Base-by-base conservation (phyloP, 1,139 yeast genomes). In the Pichia sp. region DNA sequence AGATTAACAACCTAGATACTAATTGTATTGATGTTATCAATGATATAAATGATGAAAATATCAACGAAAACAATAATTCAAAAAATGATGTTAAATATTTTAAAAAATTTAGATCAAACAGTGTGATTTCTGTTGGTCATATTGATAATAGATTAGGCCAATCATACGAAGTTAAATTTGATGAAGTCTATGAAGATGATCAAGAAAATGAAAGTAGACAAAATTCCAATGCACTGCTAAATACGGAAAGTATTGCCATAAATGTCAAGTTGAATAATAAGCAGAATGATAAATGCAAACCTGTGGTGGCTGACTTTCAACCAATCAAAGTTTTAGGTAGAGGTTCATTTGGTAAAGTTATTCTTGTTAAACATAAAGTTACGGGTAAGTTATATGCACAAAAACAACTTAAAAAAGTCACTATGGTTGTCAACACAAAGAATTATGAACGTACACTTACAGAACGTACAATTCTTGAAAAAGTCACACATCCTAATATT, bases 301-400 rank as follows among this genome's bases (percentile, higher is more conserved):
- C 74, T 4, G 60, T 59, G 16, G 59, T 72, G 15, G 56, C 69
- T 4, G 96, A 88, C 59, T 88, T 89, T 54, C 83, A 78, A 51
- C 84, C 86, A 2, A 65, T 88, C n/a, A 82, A 79, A 57, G 94
- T 87, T 0, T 66, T 88, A 11, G 97, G 97, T 0, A 76, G 78
- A 46, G 97, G 97, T 2, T 86, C 95, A 6, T 88, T 85, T 54
- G 96, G 97, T 6, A 87, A 86, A 57, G 97, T 88, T 2, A 62
- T 86, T 15, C 64, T 88, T n/a, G 96, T 88, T 0, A 73, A 78
- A 41, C 93, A 88, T 56, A 65, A 62, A 42, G 52, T 71, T n/a
- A 77, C 88, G 0, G 86, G 86, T 0, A 72, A 76, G 48, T 62
- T 88, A 10, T 89, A 78, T 65, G 96, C 97, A 0, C 95, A 86